Conservation (phyloP, 257 asterid genomes). For the Anisodus tanguticus region DNA sequence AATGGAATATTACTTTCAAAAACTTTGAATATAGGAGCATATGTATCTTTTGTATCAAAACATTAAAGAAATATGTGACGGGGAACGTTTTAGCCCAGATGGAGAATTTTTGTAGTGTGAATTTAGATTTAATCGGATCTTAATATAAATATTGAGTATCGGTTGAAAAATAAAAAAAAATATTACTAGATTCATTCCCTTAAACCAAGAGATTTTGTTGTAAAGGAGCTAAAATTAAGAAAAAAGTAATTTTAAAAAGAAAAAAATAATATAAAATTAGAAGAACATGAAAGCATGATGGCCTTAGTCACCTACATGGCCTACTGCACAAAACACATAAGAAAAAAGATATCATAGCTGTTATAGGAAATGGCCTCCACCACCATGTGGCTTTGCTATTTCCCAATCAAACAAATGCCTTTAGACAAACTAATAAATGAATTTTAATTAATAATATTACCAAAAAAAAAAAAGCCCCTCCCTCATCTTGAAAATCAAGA, state of each 20-base stretch:
- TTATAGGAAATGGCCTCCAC: constrained; percentile 34
- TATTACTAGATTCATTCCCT: background rate
- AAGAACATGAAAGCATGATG: constrained; percentile 42
- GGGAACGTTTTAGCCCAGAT: no score
- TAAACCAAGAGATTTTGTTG: constrained; percentile 25
- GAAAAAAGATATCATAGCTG: constrained; percentile 32
- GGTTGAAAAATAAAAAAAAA: no score
- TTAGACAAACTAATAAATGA: constrained; percentile 24
- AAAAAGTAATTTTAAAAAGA: background rate
- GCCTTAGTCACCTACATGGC: constrained; percentile 28
- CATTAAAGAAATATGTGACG: no score
- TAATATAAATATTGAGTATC: no score
- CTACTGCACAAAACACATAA: constrained; percentile 36
- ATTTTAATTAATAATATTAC: background rate
- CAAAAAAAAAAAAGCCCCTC: background rate
- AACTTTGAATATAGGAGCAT: no score
- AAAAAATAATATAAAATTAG: background rate
- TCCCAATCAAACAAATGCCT: constrained; percentile 28
- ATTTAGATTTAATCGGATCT: no score
- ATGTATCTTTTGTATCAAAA: no score
- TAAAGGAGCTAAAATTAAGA: background rate
- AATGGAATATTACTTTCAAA: no score
- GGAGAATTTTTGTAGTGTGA: no score
- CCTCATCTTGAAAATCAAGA: background rate
- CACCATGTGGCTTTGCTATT: constrained; percentile 36